phyloP scores from a whole-genome alignment of 768 basidiomycete species.

The Amanita polypyramis region DNA sequence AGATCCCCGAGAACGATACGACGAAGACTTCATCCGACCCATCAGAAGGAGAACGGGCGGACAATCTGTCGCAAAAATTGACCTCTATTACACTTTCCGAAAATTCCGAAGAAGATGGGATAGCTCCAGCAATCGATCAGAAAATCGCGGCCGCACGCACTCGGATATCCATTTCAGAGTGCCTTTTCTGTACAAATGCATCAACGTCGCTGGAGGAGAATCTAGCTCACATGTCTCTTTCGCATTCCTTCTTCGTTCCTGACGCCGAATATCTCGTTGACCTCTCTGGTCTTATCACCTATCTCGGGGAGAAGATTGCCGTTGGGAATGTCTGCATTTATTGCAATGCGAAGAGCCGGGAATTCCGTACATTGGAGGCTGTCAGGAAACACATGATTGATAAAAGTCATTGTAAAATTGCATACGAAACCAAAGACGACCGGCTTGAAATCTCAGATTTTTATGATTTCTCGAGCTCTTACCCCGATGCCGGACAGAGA shows the following conservation, averaged over 20 bases:
- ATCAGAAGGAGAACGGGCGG: not conserved
- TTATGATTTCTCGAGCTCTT: slow-evolving; percentile 84
- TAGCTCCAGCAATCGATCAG: slow-evolving; percentile 53
- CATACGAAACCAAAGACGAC: slow-evolving; percentile 75
- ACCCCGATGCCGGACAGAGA: slow-evolving; percentile 38
- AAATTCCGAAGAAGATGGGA: slow-evolving; percentile 33
- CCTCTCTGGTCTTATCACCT: slow-evolving; percentile 65
- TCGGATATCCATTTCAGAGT: slow-evolving; percentile 51
- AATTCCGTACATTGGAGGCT: slow-evolving; percentile 77
- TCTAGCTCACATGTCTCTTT: slow-evolving; percentile 76
- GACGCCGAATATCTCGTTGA: slow-evolving; percentile 88
- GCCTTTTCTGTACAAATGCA: slow-evolving; percentile 74
- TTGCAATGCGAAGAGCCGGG: slow-evolving; percentile 75
- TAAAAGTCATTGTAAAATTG: slow-evolving; percentile 94
- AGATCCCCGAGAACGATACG: not conserved
- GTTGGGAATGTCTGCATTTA: slow-evolving; percentile 90
- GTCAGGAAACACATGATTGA: slow-evolving; percentile 94
- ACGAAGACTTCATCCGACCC: not conserved
- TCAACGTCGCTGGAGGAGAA: slow-evolving; percentile 48
- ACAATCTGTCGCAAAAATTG: not conserved
- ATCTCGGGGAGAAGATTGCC: slow-evolving; percentile 88
- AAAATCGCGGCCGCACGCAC: slow-evolving; percentile 65
- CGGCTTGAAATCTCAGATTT: slow-evolving; percentile 83
- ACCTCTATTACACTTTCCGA: slow-evolving; percentile 9
- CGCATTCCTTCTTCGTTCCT: slow-evolving; percentile 94